A percentile compares a stretch with the other conserved stretches of the same genome.
These are phyloP conservation scores for Codiaeum variegatum DNA, from an alignment of 441 rosid genomes.

Conservation along the genomic window DNA sequence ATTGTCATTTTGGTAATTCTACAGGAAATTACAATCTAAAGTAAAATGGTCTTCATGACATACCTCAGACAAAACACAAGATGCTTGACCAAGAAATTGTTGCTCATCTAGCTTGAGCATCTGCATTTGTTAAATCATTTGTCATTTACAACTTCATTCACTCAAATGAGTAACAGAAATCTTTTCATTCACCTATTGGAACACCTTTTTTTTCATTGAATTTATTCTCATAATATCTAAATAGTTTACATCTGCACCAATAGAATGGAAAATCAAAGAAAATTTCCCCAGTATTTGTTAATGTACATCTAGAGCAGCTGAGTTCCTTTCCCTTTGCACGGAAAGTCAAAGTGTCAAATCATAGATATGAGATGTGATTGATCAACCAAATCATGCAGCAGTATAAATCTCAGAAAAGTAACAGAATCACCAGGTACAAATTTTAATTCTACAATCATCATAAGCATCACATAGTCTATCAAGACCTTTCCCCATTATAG, in stretches of 20 bases:
- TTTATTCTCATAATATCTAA: background rate
- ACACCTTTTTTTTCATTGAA: background rate
- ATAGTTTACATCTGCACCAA: background rate
- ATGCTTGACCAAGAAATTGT: constrained; percentile 87
- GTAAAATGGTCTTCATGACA: constrained; percentile 9
- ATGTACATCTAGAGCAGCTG: background rate
- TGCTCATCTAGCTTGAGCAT: constrained; percentile 87
- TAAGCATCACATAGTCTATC: background rate
- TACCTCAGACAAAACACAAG: constrained; percentile 80
- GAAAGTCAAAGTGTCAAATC: background rate
- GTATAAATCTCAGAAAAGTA: background rate
- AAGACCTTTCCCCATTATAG: background rate
- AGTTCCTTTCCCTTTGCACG: background rate
- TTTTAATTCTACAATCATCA: background rate
- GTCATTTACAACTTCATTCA: constrained; percentile 19
- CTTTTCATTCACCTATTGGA: background rate
- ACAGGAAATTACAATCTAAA: constrained; percentile 8
- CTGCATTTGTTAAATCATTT: constrained; percentile 39
- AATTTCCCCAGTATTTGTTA: background rate
- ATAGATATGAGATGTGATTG: background rate
- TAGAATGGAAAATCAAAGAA: background rate
- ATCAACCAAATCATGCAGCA: background rate
- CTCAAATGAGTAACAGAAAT: constrained; percentile 11
- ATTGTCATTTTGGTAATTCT: background rate
- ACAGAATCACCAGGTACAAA: background rate